These are phyloP conservation scores for Pleurotus sapidus DNA, from an alignment of 768 basidiomycete genomes.

Conservation along the genomic window DNA sequence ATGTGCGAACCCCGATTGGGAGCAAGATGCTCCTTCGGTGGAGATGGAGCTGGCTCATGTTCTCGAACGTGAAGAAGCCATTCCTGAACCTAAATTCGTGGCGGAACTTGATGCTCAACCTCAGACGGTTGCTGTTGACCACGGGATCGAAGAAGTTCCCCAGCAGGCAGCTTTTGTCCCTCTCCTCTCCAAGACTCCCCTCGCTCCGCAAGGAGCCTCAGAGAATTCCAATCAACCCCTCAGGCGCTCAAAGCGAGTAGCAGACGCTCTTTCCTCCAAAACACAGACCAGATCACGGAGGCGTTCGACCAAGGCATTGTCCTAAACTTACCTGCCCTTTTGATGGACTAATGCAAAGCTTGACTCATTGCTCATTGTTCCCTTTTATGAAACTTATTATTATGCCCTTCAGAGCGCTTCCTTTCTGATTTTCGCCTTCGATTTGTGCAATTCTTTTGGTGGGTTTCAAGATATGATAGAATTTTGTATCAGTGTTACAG, in stretches of 20 bases:
- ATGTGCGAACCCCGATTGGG: conserved; percentile 59
- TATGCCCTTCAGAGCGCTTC: neutral
- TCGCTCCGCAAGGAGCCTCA: neutral
- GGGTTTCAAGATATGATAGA: neutral
- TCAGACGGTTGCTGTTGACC: too few relatives aligned
- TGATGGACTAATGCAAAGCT: conserved; percentile 17
- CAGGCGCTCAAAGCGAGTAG: conserved; percentile 68
- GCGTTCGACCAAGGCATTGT: conserved; percentile 30
- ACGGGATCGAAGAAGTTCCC: too few relatives aligned
- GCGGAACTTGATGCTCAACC: too few relatives aligned
- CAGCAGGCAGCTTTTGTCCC: too few relatives aligned
- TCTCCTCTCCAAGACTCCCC: too few relatives aligned
- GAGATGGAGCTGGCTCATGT: conserved; percentile 14
- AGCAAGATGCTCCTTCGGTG: conserved; percentile 27
- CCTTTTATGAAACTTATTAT: neutral
- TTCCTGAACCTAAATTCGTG: too few relatives aligned
- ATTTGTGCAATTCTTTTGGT: neutral
- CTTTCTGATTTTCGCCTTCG: neutral
- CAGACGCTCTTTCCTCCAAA: conserved; percentile 51
- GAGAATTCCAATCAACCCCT: conserved; percentile 32
- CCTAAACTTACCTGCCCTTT: conserved; percentile 25
- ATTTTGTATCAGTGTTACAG: conserved; percentile 2
- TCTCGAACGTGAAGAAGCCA: too few relatives aligned
- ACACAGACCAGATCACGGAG: conserved; percentile 41
- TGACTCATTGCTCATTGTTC: conserved; percentile 6